Evolutionary conservation across 2,329 filamentous ascomycete species (phyloP), one percentile per base, ranked within the genome.

Genomic region (Incumbomyces lentus): DNA sequence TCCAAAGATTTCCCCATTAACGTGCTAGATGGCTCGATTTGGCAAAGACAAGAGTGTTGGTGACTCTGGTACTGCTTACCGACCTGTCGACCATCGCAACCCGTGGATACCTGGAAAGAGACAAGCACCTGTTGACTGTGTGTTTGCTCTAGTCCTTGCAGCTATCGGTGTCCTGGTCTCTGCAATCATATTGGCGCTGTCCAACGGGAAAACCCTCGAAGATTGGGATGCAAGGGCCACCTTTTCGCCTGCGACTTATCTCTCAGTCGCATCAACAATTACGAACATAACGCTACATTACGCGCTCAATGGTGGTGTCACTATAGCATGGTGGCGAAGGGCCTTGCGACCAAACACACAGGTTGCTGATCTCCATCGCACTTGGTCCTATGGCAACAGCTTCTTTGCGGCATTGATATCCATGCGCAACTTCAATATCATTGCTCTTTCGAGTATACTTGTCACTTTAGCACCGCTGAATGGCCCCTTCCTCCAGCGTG

Each of bases 361-460:
- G 6, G 18, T 55, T 13, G 49, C 40, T 11, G 51, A 55, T 36
- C 34, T 55, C 3, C 52, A 55, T 31, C 46, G 52, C 2, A 38
- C 34, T 18, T 55, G 52, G 51, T 29, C 30, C 10, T 52, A 18
- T 39, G 52, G 51, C 10, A 49, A 44, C 26, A 54, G 49, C 36
- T 32, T 54, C 16, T 34, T 32, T 30, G 44, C 36, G 11, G 49
- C 52, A 10, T n/a, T 43, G 14, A 33, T 22, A 11, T 41, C 37
- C 16, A 46, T 45, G 7, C 46, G 46, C 18, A 46, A 53, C 35
- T 18, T 53, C 37, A 46, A 51, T 30, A 16, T 51, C n/a, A 33
- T 55, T 14, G 52, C 51, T 6, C 19, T 53, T 1, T 49, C 48
- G 11, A 33, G 48, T 30, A 49, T 55, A 5, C 29, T 55, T 18